Percentiles rank a stretch among this genome's conserved stretches.
Conservation (phyloP, 306 rosid species). For the Lathyrus aphaca region DNA sequence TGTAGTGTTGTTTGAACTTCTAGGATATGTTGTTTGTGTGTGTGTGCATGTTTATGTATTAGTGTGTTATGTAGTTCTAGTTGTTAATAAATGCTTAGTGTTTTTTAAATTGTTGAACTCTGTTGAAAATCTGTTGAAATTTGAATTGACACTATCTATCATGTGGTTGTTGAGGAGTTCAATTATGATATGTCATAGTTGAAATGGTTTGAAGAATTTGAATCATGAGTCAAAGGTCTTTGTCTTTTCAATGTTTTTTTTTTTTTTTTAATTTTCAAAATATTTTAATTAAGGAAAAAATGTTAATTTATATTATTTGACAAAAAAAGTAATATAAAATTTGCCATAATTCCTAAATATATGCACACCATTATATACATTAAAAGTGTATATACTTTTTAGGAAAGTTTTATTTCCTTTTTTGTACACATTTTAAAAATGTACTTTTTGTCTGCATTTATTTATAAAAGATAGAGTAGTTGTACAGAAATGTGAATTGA, state of each 20-base stretch:
- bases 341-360: neutral
- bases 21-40: neutral
- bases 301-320: neutral
- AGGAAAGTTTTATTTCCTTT: neutral
- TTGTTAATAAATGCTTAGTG: neutral
- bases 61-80: neutral
- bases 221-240: neutral
- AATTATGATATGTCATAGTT: neutral
- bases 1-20: neutral
- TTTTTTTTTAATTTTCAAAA: neutral
- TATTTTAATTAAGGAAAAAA: neutral
- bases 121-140: neutral
- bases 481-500: neutral
- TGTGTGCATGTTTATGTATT: neutral
- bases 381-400: neutral
- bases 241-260: neutral
- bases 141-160: neutral
- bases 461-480: neutral
- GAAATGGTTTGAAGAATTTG: neutral
- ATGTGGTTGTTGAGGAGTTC: neutral
- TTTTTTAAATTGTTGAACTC: neutral
- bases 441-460: neutral
- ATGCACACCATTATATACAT: neutral
- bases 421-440: neutral
- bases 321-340: neutral